phyloP scores from a whole-genome alignment of 371 early-diverging fungal species.

The Mortierella sp. region DNA sequence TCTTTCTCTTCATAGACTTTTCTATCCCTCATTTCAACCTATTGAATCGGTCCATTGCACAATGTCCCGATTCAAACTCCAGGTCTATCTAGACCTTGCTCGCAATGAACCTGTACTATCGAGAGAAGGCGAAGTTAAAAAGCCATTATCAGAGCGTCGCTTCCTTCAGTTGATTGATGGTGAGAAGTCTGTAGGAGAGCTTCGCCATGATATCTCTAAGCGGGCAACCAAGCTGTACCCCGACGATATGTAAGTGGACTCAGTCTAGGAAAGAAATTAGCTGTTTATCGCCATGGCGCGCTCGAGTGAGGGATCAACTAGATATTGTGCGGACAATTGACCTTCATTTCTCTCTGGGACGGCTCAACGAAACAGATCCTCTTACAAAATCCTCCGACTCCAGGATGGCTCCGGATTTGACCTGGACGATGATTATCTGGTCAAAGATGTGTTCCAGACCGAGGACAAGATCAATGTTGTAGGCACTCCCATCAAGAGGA shows the following conservation, averaged over 20 bases:
- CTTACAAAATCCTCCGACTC: constrained; percentile 10
- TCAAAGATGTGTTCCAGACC: constrained; percentile 19
- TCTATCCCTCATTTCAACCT: background rate
- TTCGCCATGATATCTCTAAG: constrained; percentile 11
- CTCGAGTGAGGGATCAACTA: too few species aligned
- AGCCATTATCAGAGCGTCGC: background rate
- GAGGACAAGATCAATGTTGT: constrained; percentile 21
- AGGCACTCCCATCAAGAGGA: background rate
- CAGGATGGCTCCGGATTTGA: constrained; percentile 13
- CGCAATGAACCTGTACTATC: background rate
- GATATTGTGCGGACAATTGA: too few species aligned
- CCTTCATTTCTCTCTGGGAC: too few species aligned
- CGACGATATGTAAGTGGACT: constrained; percentile 25
- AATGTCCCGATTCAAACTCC: constrained; percentile 5
- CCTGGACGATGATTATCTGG: constrained; percentile 15
- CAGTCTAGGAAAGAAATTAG: too few species aligned
- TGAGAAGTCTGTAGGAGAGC: constrained; percentile 6
- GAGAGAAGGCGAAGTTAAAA: background rate
- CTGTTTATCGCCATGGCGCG: too few species aligned
- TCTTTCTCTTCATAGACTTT: background rate
- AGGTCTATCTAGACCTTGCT: constrained; percentile 12
- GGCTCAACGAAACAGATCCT: too few species aligned
- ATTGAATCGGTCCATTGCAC: too few species aligned
- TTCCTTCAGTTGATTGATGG: constrained; percentile 20
- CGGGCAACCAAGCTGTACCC: constrained; percentile 6